Base-by-base conservation (phyloP, 495 filamentous ascomycete genomes). In the Annulohypoxylon maeteangense region DNA sequence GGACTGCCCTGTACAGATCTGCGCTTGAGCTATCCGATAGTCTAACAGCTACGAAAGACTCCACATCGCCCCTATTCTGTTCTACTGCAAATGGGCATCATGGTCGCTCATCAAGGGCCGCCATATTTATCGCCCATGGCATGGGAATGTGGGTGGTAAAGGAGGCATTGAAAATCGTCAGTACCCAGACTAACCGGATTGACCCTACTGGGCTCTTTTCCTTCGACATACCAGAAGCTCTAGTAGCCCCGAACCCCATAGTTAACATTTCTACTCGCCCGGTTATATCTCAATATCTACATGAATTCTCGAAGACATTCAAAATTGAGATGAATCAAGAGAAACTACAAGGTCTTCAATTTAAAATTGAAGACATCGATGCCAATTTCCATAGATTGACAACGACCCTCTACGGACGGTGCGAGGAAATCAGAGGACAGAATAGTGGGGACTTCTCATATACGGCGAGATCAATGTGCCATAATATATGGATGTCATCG, bases 61-160 rank as follows among this genome's bases (percentile, higher is more conserved):
- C 29, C 12, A 14, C 3, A 0, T 72, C 65, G 11, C 70, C 70
- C 0, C 22, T 68, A 4, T 66, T 25, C 44, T 20, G n/a, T 16
- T 45, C 25, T 2, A 14, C 12, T 14, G 0, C 16, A 7, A 25
- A 36, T n/a, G 22, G 56, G 11, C 22, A 47, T 45, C 14, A 1
- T 6, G n/a, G 7, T 32, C 25, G n/a, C 38, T 38, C 59, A 3
- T 25, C 65, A 3, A 18, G 65, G 0, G 25, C 22, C 3, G 48
- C 27, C 23, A 31, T 72, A 11, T 68, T 72, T 23, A 12, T 72
- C 7, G 54, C 70, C 3, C 70, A 72, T 11, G 70, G 70, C 6
- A n/a, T 72, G 4, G 65, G 53, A 22, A 25, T 22, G 1, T 72
- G 70, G 70, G 27, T 72, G 4, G 70, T 72, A 2, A 72, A 72